Evolutionary conservation across 345 rosid species (phyloP).

Genomic region (Pseudoturritis turrita): DNA sequence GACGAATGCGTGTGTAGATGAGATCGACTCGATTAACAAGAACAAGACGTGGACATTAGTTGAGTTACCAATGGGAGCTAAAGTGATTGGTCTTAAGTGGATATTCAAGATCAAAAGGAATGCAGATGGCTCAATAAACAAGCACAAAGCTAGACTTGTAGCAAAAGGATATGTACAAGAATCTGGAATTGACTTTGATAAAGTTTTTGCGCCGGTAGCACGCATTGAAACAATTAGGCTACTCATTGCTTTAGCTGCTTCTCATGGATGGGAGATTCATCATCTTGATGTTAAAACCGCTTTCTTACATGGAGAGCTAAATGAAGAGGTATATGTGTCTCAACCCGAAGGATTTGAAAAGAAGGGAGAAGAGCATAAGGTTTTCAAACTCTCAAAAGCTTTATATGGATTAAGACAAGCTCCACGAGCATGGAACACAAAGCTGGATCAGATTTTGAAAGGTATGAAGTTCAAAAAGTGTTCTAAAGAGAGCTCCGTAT

Average conservation of each 20-base stretch:
- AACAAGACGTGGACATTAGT: neutral
- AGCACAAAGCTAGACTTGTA: neutral
- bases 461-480: neutral
- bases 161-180: neutral
- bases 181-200: neutral
- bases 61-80: neutral
- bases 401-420: neutral
- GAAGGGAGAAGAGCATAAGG: neutral
- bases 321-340: neutral
- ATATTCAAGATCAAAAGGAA: neutral
- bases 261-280: neutral
- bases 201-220: neutral
- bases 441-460: neutral
- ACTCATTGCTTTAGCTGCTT: neutral
- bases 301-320: neutral
- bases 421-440: neutral
- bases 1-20: too few species aligned
- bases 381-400: neutral
- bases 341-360: neutral
- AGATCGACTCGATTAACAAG: neutral
- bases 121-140: neutral
- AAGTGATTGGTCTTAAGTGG: neutral
- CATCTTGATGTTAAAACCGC: neutral
- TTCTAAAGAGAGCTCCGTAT: neutral
- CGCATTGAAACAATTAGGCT: too few species aligned